Conservation (phyloP, 371 early-diverging fungal species). For the Apophysomyces variabilis region DNA sequence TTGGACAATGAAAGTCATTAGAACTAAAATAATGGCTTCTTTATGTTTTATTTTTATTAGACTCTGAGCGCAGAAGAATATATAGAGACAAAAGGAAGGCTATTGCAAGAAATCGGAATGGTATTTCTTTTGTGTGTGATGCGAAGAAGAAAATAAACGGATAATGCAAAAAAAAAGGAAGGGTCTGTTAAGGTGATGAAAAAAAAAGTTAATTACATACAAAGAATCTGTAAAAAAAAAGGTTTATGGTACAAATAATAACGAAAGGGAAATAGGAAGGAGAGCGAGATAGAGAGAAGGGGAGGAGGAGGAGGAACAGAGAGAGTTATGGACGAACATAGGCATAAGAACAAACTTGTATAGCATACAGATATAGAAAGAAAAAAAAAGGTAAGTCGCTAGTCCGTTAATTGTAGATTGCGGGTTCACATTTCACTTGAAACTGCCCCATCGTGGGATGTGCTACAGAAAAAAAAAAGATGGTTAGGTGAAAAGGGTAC, state of each 20-base stretch:
- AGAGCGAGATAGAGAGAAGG: background rate
- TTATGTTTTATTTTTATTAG: background rate
- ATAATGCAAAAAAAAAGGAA: conserved; percentile 6
- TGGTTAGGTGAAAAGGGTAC: background rate
- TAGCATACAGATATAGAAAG: conserved; percentile 2
- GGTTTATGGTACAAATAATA: conserved; percentile 17
- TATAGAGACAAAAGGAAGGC: conserved; percentile 3
- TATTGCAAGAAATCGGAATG: background rate
- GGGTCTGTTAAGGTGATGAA: background rate
- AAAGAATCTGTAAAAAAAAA: conserved; percentile 14
- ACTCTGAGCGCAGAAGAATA: background rate
- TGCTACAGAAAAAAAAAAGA: background rate
- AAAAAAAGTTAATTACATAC: background rate
- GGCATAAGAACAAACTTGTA: conserved; percentile 1
- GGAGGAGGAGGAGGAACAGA: background rate
- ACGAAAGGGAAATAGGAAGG: conserved; percentile 6
- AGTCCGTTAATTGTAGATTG: background rate
- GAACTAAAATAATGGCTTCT: background rate
- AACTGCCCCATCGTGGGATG: background rate
- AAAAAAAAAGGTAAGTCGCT: background rate
- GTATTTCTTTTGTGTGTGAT: conserved; percentile 10
- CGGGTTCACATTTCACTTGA: background rate
- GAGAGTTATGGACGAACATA: background rate
- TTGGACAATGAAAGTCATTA: no score
- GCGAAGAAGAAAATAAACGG: conserved; percentile 7